A percentile compares a stretch with the other conserved stretches of the same genome.
These are phyloP conservation scores for Colletotrichum sp. DNA, from an alignment of 2,329 filamentous ascomycete genomes.

Conservation along the genomic window DNA sequence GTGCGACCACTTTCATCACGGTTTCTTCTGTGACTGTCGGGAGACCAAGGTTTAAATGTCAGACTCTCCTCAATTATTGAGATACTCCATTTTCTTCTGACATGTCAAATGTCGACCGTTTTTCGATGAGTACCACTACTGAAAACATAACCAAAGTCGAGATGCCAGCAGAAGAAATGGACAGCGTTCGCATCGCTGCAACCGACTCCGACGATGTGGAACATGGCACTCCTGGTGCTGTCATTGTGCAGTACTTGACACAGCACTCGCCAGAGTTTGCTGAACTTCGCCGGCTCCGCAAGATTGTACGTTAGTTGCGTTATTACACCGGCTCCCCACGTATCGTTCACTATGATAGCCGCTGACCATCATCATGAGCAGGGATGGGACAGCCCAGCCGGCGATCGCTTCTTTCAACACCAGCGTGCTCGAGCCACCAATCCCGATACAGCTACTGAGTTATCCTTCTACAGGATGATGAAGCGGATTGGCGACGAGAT, in stretches of 20 bases:
- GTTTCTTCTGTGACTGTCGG: neutral
- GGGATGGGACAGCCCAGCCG: neutral
- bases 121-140: neutral
- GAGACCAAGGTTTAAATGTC: neutral
- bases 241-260: neutral
- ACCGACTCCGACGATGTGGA: neutral
- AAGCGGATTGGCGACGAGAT: neutral
- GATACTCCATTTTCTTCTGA: accelerated
- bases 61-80: neutral
- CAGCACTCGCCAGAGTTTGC: neutral
- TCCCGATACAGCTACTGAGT: accelerated
- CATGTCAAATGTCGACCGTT: neutral
- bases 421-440: neutral
- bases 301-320: neutral
- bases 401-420: neutral
- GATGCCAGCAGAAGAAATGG: neutral
- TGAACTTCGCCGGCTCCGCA: neutral
- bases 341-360: neutral
- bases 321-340: neutral
- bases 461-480: neutral
- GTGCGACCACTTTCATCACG: neutral
- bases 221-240: neutral
- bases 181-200: neutral
- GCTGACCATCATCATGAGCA: neutral
- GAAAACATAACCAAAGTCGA: neutral